Evolutionary conservation across 805 yeast species (phyloP).

Genomic region (Candida ovalis): DNA sequence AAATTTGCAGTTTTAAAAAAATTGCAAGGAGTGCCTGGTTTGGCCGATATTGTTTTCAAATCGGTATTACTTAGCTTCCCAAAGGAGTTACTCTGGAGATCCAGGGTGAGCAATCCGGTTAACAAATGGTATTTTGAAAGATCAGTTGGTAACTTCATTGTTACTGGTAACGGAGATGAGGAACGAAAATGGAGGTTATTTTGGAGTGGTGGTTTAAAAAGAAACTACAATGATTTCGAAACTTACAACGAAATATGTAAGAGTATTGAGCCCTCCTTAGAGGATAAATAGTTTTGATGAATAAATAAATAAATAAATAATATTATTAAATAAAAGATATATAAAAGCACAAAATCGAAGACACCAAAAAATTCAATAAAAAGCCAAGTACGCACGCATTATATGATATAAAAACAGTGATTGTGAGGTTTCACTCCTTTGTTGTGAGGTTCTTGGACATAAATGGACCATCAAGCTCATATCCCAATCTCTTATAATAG

Average conservation of each 20-base stretch:
- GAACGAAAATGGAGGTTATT: slow-evolving; percentile 34
- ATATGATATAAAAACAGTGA: not conserved
- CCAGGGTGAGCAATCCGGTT: slow-evolving; percentile 81
- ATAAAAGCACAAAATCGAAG: not conserved
- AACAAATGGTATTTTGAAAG: slow-evolving; percentile 98
- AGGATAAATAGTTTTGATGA: not conserved
- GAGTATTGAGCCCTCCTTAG: slow-evolving; percentile 54
- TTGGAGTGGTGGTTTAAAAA: slow-evolving; percentile 35
- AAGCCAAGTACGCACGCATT: too few species aligned
- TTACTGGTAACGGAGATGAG: slow-evolving; percentile 14
- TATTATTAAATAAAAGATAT: not conserved
- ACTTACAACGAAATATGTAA: slow-evolving; percentile 53
- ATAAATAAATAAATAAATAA: not conserved
- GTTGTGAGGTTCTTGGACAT: slow-evolving; percentile 66
- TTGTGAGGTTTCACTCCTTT: too few species aligned
- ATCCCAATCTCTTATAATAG: slow-evolving; percentile 90
- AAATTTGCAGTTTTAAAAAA: slow-evolving; percentile 86
- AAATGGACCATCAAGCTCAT: slow-evolving; percentile 89
- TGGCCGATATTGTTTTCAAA: slow-evolving; percentile 91
- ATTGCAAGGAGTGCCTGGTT: slow-evolving; percentile 87
- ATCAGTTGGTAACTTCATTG: slow-evolving; percentile 62
- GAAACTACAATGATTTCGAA: slow-evolving; percentile 34
- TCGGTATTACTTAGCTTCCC: slow-evolving; percentile 66
- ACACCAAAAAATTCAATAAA: not conserved
- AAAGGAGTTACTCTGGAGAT: slow-evolving; percentile 82